These are phyloP conservation scores for Leccinum pachyderme DNA, from an alignment of 1,284 basidiomycete genomes.

Conservation along the genomic window DNA sequence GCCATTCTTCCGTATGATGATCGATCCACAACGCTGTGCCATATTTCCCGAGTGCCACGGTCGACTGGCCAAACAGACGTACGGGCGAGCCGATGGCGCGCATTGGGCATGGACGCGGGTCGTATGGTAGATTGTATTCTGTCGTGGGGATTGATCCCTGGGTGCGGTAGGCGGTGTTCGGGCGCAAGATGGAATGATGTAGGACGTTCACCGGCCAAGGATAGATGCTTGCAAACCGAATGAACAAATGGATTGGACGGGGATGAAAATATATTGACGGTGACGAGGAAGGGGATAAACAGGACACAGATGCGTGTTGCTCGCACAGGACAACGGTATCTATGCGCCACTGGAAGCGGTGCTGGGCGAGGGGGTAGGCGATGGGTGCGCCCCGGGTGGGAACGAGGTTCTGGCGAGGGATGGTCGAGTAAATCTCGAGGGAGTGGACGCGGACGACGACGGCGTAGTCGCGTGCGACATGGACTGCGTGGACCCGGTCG, in stretches of 20 bases:
- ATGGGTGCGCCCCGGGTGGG: conserved; percentile 15
- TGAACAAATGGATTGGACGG: conserved; percentile 48
- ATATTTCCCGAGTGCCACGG: conserved; percentile 53
- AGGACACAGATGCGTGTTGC: conserved; percentile 9
- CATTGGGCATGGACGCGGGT: conserved; percentile 37
- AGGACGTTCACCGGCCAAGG: conserved; percentile 70
- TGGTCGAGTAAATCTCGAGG: conserved; percentile 41
- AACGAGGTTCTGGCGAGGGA: conserved; percentile 17
- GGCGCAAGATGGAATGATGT: conserved; percentile 54
- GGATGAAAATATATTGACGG: neutral
- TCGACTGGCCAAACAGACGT: conserved; percentile 53
- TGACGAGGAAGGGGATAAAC: neutral
- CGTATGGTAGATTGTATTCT: conserved; percentile 45
- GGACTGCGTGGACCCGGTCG: conserved; percentile 38
- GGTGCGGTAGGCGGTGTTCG: conserved; percentile 38
- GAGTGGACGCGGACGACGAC: conserved; percentile 41
- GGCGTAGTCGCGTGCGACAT: conserved; percentile 40
- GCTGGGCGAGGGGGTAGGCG: conserved; percentile 43
- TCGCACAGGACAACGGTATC: conserved; percentile 46
- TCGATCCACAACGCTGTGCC: conserved; percentile 68
- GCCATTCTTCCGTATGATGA: conserved; percentile 52
- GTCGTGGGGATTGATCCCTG: conserved; percentile 16
- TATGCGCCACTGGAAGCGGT: conserved; percentile 54
- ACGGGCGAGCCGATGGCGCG: conserved; percentile 57
- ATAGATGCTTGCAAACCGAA: conserved; percentile 58